Evolutionary conservation across 176 grass and related monocot genomes (phyloP), one percentile per base, ranked within the genome.

Genomic region (sorghum (Sorghum bicolor)): DNA sequence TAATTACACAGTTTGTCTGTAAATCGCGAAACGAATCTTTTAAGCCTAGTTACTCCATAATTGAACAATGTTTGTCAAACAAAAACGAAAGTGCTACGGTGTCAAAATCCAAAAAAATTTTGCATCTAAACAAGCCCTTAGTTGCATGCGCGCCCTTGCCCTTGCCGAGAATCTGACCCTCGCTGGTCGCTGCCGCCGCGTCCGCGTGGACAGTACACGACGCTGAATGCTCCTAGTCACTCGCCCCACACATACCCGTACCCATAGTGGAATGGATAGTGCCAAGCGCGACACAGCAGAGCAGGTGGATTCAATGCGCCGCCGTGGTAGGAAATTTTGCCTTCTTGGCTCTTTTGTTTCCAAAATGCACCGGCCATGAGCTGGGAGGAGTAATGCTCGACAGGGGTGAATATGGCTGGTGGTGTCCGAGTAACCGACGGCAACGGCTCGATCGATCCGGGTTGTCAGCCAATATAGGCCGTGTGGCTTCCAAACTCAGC

Each of bases 281-380:
- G 70, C 38, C 22, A 14, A 44, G 38, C 37, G n/a, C 24, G 41
- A 12, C 70, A 73, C 70, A 29, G 40, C 70, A 30, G 30, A 30
- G 30, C 16, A 10, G 62, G n/a, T n/a, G 37, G 28, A 70, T 89
- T 86, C 45, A 83, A 83, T 90, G 88, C 88, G 84, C 88, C 88
- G 88, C 74, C 30, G 0, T 60, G 74, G 88, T 90, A 74, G 64
- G 39, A 34, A 30, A 20, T 19, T 62, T n/a, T 41, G 36, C 57
- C 19, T 29, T 28, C 20, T 5, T 31, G 72, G 28, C 7, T 15
- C n/a, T 14, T 43, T 28, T 10, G n/a, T 29, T 43, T 43, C 37
- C 58, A 45, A 26, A 45, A 26, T n/a, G 76, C 25, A 44, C 53
- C 22, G 22, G 0, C 50, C 50, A 19, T 39, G 20, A 39, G 34